Percentiles rank a stretch among this genome's conserved stretches.
These are phyloP conservation scores for Suillus placidus DNA, from an alignment of 768 basidiomycete genomes.

Conservation along the genomic window DNA sequence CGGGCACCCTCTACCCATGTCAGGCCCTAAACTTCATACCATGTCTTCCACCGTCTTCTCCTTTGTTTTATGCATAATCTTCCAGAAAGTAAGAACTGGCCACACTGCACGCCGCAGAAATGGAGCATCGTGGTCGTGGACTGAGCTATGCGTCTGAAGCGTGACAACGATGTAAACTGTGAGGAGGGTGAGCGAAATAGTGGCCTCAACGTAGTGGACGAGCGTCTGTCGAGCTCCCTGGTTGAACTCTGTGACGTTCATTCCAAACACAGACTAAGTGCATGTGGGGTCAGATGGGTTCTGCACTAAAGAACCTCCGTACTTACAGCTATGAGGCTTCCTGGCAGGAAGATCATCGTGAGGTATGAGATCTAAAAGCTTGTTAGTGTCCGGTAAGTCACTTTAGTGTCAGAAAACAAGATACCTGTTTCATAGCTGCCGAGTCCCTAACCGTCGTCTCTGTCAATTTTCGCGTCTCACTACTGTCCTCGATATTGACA, in stretches of 20 bases:
- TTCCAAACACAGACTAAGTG: slow-evolving; percentile 52
- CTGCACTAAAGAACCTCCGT: not conserved
- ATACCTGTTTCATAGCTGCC: slow-evolving; percentile 40
- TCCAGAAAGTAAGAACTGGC: slow-evolving; percentile 20
- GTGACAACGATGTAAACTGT: slow-evolving; percentile 60
- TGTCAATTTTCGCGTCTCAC: slow-evolving; percentile 53
- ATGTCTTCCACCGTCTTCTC: not conserved
- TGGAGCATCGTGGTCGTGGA: slow-evolving; percentile 21
- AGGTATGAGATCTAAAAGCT: slow-evolving; percentile 44
- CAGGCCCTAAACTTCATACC: not conserved
- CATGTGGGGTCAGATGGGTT: not conserved
- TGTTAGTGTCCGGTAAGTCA: not conserved
- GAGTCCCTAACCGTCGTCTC: slow-evolving; percentile 46
- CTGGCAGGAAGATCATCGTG: slow-evolving; percentile 64
- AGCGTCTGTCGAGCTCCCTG: slow-evolving; percentile 34
- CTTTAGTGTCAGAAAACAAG: slow-evolving; percentile 28
- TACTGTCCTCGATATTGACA: slow-evolving; percentile 60
- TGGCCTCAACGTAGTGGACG: slow-evolving; percentile 40
- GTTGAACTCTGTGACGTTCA: slow-evolving; percentile 55
- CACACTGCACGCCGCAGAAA: slow-evolving; percentile 25
- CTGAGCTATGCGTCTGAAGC: slow-evolving; percentile 41
- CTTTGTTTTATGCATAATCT: not conserved
- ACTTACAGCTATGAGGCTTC: slow-evolving; percentile 44
- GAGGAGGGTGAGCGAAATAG: slow-evolving; percentile 49
- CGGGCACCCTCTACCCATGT: no score